Evolutionary conservation across 345 rosid genomes (phyloP).

Genomic region (Sapria himalayana): DNA sequence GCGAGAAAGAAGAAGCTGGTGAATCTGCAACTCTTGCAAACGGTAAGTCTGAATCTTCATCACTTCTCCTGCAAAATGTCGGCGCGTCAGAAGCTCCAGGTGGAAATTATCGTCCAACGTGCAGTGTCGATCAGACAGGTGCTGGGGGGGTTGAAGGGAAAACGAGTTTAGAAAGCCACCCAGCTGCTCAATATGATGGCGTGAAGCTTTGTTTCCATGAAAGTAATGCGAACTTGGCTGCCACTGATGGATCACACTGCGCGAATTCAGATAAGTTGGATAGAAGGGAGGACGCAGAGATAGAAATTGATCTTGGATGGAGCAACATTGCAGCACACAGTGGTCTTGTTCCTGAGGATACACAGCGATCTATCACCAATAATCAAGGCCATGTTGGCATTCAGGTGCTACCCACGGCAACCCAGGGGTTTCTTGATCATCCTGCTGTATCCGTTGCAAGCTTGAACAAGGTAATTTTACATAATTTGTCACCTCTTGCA

Average conservation of each 20-base stretch:
- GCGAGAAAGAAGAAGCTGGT: slow-evolving; percentile 13
- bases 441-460: slow-evolving; percentile 5
- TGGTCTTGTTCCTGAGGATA: slow-evolving; percentile 2
- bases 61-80: slow-evolving; percentile 9
- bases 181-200: neutral
- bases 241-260: neutral
- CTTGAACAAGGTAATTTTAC: slow-evolving; percentile 13
- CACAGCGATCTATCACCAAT: slow-evolving; percentile 9
- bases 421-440: slow-evolving; percentile 9
- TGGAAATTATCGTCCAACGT: slow-evolving; percentile 10
- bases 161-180: slow-evolving; percentile 10
- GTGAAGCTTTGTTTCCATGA: slow-evolving; percentile 8
- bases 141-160: slow-evolving; percentile 12
- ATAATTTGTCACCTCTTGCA: slow-evolving; percentile 1
- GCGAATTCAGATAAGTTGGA: slow-evolving; percentile 7
- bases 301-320: slow-evolving; percentile 12
- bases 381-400: slow-evolving; percentile 7
- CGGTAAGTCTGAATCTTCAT: slow-evolving; percentile 13
- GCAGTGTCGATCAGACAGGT: slow-evolving; percentile 9
- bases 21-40: slow-evolving; percentile 11
- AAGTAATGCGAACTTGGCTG: slow-evolving; percentile 7
- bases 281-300: slow-evolving; percentile 8
- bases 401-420: slow-evolving; percentile 10
- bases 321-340: slow-evolving; percentile 5
- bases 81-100: slow-evolving; percentile 8